These are phyloP conservation scores for Kodamaea leandrae DNA, from an alignment of 805 yeast species.

Conservation along the genomic window DNA sequence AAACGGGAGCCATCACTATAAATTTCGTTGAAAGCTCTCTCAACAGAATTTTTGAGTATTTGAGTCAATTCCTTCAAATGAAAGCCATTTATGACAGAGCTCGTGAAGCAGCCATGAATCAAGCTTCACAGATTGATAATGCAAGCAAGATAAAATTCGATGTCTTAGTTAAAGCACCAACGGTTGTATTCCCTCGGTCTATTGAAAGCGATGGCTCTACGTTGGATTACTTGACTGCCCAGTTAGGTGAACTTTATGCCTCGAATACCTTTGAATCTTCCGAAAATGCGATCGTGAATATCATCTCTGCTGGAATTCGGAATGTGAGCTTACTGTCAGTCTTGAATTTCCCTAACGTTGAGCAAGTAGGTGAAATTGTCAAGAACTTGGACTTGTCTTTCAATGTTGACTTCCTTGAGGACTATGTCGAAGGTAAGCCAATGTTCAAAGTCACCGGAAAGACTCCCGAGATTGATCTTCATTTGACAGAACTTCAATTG, in stretches of 20 bases:
- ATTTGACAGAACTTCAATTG: conserved; percentile 72
- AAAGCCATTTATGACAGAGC: conserved; percentile 87
- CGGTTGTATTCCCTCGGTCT: conserved; percentile 69
- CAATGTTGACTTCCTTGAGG: conserved; percentile 54
- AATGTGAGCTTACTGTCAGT: conserved; percentile 66
- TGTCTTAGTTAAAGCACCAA: conserved; percentile 75
- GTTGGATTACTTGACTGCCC: conserved; percentile 64
- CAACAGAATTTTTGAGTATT: conserved; percentile 59
- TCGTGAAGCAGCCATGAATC: conserved; percentile 82
- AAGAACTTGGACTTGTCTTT: conserved; percentile 63
- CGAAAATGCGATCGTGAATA: conserved; percentile 41
- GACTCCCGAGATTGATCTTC: conserved; percentile 60
- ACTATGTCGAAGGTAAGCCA: conserved; percentile 39
- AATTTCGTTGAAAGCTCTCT: conserved; percentile 83
- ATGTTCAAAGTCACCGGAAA: conserved; percentile 52
- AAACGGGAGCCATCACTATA: conserved; percentile 71
- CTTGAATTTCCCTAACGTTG: conserved; percentile 46
- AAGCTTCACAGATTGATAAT: conserved; percentile 62
- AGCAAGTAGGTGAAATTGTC: conserved; percentile 62
- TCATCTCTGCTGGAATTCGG: conserved; percentile 65
- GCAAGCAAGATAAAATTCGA: conserved; percentile 68
- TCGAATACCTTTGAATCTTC: conserved; percentile 52
- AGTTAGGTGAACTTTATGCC: conserved; percentile 80
- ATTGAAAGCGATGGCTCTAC: conserved; percentile 36
- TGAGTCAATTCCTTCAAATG: conserved; percentile 78